phyloP scores from a whole-genome alignment of 1,284 basidiomycete genomes.

The Fomitopsis schrenkii region DNA sequence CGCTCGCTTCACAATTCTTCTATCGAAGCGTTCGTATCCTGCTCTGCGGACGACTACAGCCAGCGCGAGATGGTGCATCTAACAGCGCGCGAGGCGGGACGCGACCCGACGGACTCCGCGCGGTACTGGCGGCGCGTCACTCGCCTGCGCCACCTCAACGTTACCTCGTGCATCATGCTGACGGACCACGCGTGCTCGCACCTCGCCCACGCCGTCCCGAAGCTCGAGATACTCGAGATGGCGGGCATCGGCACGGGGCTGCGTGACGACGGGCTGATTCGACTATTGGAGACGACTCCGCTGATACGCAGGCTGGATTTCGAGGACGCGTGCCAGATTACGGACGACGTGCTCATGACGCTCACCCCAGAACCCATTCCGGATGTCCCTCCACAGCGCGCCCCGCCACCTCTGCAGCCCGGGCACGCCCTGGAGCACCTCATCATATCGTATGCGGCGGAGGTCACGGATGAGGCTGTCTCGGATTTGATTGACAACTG shows the following conservation, averaged over 20 bases:
- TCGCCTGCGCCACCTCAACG: conserved; percentile 68
- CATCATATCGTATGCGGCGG: conserved; percentile 62
- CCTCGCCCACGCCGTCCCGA: conserved; percentile 69
- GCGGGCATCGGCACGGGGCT: conserved; percentile 72
- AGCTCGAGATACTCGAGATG: conserved; percentile 79
- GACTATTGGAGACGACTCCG: conserved; percentile 68
- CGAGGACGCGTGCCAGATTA: conserved; percentile 77
- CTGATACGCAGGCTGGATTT: conserved; percentile 76
- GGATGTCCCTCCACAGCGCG: conserved; percentile 5
- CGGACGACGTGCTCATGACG: conserved; percentile 63
- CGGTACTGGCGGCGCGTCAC: conserved; percentile 64
- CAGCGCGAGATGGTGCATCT: conserved; percentile 42
- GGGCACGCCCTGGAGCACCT: conserved; percentile 74
- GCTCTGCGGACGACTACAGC: conserved; percentile 33
- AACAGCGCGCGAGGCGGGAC: conserved; percentile 60
- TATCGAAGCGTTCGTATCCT: conserved; percentile 67
- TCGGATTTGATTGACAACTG: conserved; percentile 63
- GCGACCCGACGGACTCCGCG: conserved; percentile 45
- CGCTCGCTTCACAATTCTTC: conserved; percentile 70
- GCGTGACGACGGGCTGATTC: conserved; percentile 68
- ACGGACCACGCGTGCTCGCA: conserved; percentile 73
- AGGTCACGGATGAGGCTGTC: conserved; percentile 63
- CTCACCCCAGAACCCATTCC: conserved; percentile 51
- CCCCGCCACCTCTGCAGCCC: conserved; percentile 26
- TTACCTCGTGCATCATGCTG: conserved; percentile 74